A percentile compares a stretch with the other conserved stretches of the same genome.
Conservation (phyloP, 176 grass and related monocot species). For the Triticum urartu region DNA sequence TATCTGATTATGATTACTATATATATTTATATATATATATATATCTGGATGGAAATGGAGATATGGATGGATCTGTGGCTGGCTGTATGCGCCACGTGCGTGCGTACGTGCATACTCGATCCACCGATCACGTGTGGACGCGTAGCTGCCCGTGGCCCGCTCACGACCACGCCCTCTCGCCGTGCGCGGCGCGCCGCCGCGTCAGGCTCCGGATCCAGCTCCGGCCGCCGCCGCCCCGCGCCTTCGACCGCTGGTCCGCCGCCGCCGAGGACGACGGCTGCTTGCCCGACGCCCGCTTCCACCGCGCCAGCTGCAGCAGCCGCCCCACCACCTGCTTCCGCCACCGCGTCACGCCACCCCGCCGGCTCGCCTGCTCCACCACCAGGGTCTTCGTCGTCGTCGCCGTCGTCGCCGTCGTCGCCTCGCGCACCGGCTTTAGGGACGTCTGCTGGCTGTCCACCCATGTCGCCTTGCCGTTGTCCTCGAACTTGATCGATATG, state of each 20-base stretch:
- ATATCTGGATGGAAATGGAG: not conserved
- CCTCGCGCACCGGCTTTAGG: not conserved
- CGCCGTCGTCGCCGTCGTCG: not conserved
- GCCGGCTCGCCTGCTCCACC: constrained; percentile 50
- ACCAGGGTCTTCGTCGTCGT: constrained; percentile 12
- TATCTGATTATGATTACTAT: not conserved
- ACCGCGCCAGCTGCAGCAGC: constrained; percentile 68
- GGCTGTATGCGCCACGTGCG: not conserved
- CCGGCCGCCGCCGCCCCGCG: constrained; percentile 34
- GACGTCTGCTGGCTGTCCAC: constrained; percentile 4
- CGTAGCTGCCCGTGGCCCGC: not conserved
- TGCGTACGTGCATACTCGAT: not conserved
- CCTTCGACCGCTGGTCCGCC: constrained; percentile 24
- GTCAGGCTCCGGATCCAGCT: constrained; percentile 70
- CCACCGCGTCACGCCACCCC: constrained; percentile 62
- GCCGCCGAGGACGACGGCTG: not conserved
- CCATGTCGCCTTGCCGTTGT: constrained; percentile 76
- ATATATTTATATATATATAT: no score
- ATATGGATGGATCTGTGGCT: not conserved
- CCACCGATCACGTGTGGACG: not conserved
- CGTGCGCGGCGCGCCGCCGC: constrained; percentile 35
- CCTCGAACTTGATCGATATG: constrained; percentile 99
- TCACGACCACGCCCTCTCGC: constrained; percentile 27
- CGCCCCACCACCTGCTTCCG: constrained; percentile 69
- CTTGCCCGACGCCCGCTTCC: constrained; percentile 63